Evolutionary conservation across 176 grass and related monocot genomes (phyloP), one percentile per base, ranked within the genome.

Genomic region (Metroxylon sagu): DNA sequence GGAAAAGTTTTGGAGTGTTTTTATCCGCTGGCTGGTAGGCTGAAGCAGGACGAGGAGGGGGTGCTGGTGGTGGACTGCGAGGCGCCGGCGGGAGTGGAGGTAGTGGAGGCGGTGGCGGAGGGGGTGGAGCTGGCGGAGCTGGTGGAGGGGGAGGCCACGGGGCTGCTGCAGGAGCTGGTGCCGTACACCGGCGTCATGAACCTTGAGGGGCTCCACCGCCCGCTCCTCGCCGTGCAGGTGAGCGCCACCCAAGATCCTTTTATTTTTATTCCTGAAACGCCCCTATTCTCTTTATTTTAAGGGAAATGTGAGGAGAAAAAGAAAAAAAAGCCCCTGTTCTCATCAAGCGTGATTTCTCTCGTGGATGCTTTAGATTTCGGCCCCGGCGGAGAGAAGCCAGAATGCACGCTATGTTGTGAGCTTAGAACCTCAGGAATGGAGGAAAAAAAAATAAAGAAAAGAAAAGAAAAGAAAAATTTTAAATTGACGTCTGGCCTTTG

Each of bases 141-240:
- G 52, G 76, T 76, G 63, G 87, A 92, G 5, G 81, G 79, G 3
- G 55, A 91, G 25, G 69, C 88, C 50, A 69, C 81, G 4, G 83
- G 23, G 57, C 55, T 88, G 16, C 64, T 92, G 79, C 87, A 98
- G 81, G 66, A 65, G 31, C 81, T 98, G 5, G 64, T 92, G 16
- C 93, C 93, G 0, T 98, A 98, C 77, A 98, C 87, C 53, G 87
- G 87, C 59, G 75, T 98, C 62, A 98, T 98, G 93, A 98, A 98
- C 77, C 81, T 98, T 51, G 87, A 98, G 65, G 93, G 93, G 0
- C 62, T 92, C 63, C 81, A 51, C 62, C 78, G 84, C 26, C 93
- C 93, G 49, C 77, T 98, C 63, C 81, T 98, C 31, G 87, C 93
- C 55, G 76, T 97, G 26, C 92, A 95, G 71, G 90, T 95, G 16